phyloP scores from a whole-genome alignment of 345 rosid genomes.

The Eucalyptus curtisii region DNA sequence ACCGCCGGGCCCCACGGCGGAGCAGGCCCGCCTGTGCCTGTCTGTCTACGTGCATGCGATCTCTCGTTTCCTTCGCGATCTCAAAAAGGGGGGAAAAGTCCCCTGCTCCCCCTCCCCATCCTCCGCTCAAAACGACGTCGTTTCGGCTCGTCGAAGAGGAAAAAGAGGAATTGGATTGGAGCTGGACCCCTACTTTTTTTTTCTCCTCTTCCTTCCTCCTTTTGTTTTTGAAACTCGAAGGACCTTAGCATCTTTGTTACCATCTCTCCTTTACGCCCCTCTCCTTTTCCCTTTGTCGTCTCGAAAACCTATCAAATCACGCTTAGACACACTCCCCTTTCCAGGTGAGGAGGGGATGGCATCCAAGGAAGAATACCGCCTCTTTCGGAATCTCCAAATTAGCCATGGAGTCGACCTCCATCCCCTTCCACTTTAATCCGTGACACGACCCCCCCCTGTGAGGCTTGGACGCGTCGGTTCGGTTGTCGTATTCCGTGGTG shows the following conservation, averaged over 20 bases:
- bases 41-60: not conserved
- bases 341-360: not conserved
- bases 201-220: not conserved
- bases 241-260: not conserved
- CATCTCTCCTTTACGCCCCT: not conserved
- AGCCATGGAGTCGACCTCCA: not conserved
- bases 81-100: not conserved
- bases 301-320: not conserved
- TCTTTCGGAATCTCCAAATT: not conserved
- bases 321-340: not conserved
- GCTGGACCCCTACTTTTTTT: not conserved
- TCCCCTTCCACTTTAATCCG: not conserved
- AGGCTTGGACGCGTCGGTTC: not conserved
- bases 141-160: not conserved
- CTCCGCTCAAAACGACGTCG: not conserved
- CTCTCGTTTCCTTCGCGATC: not conserved
- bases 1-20: not conserved
- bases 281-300: not conserved
- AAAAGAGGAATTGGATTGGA: not conserved
- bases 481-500: not conserved
- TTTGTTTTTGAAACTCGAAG: not conserved
- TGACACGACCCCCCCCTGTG: not conserved
- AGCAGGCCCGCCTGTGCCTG: not conserved
- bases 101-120: not conserved
- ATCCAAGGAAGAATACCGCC: not conserved